Evolutionary conservation across 2,329 filamentous ascomycete genomes (phyloP), one percentile per base, ranked within the genome.

Genomic region (Fusarium globosum): DNA sequence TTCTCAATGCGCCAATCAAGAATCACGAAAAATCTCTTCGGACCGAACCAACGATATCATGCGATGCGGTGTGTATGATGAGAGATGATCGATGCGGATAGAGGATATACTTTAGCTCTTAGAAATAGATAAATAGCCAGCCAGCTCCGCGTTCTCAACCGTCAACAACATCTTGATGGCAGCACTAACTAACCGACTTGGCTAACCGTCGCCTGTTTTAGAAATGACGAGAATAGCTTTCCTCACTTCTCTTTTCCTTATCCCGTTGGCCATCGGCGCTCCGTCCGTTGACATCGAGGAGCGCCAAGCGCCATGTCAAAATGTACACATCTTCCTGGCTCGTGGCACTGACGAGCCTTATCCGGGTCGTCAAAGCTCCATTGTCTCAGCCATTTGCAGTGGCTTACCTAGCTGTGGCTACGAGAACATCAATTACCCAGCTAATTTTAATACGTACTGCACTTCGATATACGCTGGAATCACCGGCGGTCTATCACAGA

Each of bases 101-200:
- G 28, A 33, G 28, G 0, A 10, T 11, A 16, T 12, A 0, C 8
- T 49, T 18, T 33, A 0, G 6, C 28, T 33, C n/a, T 16, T 1
- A n/a, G 4, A 20, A 10, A n/a, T 0, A n/a, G 7, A 49, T 49
- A 49, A 49, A 49, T 49, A 49, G 46, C 28, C 21, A n/a, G 21
- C 14, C 6, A n/a, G 6, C 46, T 49, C 28, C 28, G 21, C 28
- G 10, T 49, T 33, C 7, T n/a, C 11, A 5, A 12, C 21, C 33
- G 46, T 49, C 28, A 18, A 33, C 46, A n/a, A 28, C 7, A n/a
- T 33, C 28, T n/a, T n/a, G 9, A 30, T 15, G 2, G 11, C 21
- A 49, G 16, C 10, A 49, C 10, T n/a, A 18, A 18, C 28, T 33
- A 18, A n/a, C 14, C 21, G 10, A 49, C 21, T n/a, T 18, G 7